phyloP scores from a whole-genome alignment of 257 asterid species.

The Nicotiana knightiana region DNA sequence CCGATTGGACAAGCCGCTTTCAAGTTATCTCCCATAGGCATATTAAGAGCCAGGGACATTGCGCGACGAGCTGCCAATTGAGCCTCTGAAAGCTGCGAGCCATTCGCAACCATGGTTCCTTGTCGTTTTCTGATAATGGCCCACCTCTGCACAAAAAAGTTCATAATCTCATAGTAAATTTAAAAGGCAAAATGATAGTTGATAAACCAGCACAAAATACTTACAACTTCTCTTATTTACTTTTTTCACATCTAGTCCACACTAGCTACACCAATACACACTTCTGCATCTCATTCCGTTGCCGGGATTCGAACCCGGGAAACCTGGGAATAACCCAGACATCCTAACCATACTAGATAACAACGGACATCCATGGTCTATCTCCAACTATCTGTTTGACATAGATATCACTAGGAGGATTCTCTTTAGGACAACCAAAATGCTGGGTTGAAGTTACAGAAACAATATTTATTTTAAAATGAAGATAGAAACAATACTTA shows the following conservation, averaged over 20 bases:
- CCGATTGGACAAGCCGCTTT: constrained; percentile 34
- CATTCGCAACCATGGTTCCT: constrained; percentile 32
- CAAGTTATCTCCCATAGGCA: constrained; percentile 46
- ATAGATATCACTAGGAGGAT: neutral
- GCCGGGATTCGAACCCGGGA: constrained; percentile 42
- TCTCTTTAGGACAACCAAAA: neutral
- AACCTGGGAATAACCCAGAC: constrained; percentile 36
- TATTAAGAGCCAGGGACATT: constrained; percentile 45
- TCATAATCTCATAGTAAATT: neutral
- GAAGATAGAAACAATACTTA: neutral
- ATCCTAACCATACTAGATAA: constrained; percentile 33
- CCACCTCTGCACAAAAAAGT: constrained; percentile 65
- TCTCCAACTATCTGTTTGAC: neutral
- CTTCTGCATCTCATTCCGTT: constrained; percentile 23
- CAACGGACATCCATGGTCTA: constrained; percentile 26
- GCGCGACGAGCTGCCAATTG: constrained; percentile 73
- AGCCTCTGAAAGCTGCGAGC: constrained; percentile 57
- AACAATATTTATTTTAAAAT: neutral
- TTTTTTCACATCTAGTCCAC: neutral
- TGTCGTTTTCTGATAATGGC: constrained; percentile 48
- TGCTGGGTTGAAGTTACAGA: neutral
- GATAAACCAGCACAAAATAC: neutral
- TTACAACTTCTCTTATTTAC: neutral
- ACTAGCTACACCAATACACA: neutral
- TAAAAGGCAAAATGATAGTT: neutral